Evolutionary conservation across 2,329 filamentous ascomycete genomes (phyloP).

Genomic region (Pseudocercospora eumusae): DNA sequence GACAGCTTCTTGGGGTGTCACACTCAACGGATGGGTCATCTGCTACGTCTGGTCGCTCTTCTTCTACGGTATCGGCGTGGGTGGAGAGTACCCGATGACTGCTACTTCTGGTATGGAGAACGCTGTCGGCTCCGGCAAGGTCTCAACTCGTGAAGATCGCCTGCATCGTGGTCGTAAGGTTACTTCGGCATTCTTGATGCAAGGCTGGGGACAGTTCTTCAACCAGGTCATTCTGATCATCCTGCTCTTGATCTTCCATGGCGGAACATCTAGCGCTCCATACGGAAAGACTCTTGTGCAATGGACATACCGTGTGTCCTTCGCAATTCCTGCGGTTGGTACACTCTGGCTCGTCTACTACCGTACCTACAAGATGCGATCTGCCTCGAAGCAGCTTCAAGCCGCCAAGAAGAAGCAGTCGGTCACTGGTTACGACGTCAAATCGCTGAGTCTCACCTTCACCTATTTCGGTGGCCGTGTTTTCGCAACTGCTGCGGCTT

Average conservation of each 20-base stretch:
- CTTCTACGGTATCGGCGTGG: constrained; percentile 75
- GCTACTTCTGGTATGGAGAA: constrained; percentile 84
- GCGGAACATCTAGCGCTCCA: constrained; percentile 70
- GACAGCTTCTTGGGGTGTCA: constrained; percentile 84
- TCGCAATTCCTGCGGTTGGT: constrained; percentile 85
- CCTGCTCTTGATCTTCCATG: constrained; percentile 84
- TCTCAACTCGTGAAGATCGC: constrained; percentile 89
- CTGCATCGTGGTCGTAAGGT: constrained; percentile 95
- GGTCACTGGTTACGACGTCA: constrained; percentile 89
- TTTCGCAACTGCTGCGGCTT: constrained; percentile 80
- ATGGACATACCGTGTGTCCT: constrained; percentile 89
- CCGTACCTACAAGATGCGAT: constrained; percentile 91
- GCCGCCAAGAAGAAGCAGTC: constrained; percentile 80
- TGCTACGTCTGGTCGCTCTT: constrained; percentile 95
- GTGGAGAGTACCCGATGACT: constrained; percentile 95
- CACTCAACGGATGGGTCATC: constrained; percentile 91
- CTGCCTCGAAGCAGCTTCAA: constrained; percentile 78
- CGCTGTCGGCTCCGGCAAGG: constrained; percentile 77
- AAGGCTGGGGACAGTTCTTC: constrained; percentile 94
- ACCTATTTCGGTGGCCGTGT: constrained; percentile 83
- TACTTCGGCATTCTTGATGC: constrained; percentile 95
- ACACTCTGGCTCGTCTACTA: constrained; percentile 96
- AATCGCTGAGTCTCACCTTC: constrained; percentile 76
- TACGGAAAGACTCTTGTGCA: constrained; percentile 78
- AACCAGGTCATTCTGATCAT: constrained; percentile 91